Evolutionary conservation across 345 rosid genomes (phyloP), one percentile per base, ranked within the genome.

Genomic region (Linum trigynum): DNA sequence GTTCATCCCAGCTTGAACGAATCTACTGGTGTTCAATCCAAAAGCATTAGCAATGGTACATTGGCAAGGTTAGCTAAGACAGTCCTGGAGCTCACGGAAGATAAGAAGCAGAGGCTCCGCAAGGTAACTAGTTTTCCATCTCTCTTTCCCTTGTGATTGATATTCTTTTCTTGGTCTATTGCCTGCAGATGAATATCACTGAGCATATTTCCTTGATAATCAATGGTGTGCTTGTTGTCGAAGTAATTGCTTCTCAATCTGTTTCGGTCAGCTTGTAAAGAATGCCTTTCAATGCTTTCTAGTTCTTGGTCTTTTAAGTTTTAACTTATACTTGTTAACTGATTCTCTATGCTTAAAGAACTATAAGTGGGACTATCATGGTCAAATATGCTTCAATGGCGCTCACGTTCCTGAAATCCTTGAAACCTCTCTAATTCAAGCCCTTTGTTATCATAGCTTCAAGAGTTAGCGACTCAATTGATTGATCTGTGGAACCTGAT

Each of bases 1-100:
- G 97, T 90, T 79, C 97, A 92, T 77, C 96, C 98, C 7, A 92
- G 97, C 87, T 85, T 92, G 75, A 84, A 82, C 82, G 98, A 88
- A 66, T 75, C 86, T 2, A 70, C 74, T 60, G 76, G 74, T 74
- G 76, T 71, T 71, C 90, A 87, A 67, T 81, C 91, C 37, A 90
- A 84, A 79, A 92, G 97, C 84, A 92, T 92, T 57, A 88, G 98
- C 84, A 86, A 92, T 70, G 99, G 85, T 61, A 92, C 96, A 2
- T 79, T 92, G 62, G 81, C 86, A 40, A 80, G 81, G 68, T 78
- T 92, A 76, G 97, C 92, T 65, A 81, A 79, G 78, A 90, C 90
- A 23, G 96, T 92, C 48, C 70, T 87, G 69, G 77, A 80, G n/a
- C 80, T 88, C 38, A 80, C 86, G 72, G 90, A 90, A 68, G 97